Evolutionary conservation across 139 green algal species (phyloP), one percentile per base, ranked within the genome.

Genomic region (Picochlorum sp.): DNA sequence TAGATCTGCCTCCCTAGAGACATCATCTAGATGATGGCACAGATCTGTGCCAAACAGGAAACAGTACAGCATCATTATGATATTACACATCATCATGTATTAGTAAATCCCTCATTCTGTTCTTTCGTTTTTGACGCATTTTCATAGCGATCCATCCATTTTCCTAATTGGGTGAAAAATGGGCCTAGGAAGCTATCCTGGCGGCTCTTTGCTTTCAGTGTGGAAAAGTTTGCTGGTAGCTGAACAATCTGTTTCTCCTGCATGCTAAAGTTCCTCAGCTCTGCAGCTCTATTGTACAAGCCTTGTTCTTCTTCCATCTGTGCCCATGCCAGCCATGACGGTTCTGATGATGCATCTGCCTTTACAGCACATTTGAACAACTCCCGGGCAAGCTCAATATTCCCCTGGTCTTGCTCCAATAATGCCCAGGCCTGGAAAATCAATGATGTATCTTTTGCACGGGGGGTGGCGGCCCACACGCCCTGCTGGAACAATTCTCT

Each of bases 401-500:
- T 95, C 50, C 88, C 80, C 1, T 68, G 63, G 8, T 66, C 49
- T 14, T 62, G 66, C 78, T 98, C 93, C 57, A 98, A 73, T 51
- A 89, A 72, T 2, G 81, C 93, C 93, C 92, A 97, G 1, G 92
- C 91, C 68, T 88, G 84, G 65, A 91, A 95, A 9, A 95, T 66
- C 13, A 70, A 75, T 15, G 84, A 83, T 3, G 83, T 85, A 62
- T 79, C 60, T 4, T 41, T 68, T 67, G 57, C 60, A 20, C 66
- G 77, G 8, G 65, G 62, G 2, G 91, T 86, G 50, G 86, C 77
- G 0, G 86, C 83, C 88, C 88, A 96, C 20, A 97, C 80, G 21
- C 89, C 93, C 72, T 89, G 70, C 78, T 97, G 90, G 74, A 97
- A 97, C 54, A 98, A 84, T 51, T 90, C 60, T 5, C 92, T 76